Evolutionary conservation across 192 early-diverging fungal species (phyloP), one percentile per base, ranked within the genome.

Genomic region (Entomortierella lignicola): DNA sequence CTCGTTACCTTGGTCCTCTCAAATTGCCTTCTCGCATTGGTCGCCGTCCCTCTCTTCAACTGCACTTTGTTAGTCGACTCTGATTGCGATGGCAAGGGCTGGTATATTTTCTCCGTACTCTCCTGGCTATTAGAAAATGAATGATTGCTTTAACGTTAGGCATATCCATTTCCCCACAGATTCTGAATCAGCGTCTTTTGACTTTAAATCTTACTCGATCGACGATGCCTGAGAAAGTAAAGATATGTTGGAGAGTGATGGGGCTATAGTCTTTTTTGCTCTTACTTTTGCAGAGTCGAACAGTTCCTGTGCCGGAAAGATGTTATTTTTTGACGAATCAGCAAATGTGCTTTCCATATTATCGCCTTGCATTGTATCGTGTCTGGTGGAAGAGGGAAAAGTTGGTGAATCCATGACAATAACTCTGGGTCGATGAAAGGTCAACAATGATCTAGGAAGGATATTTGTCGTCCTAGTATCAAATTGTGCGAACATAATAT

Each of bases 401-500:
- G 58, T 3, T 13, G 63, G 52, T 21, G 53, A n/a, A 27, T 74
- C 64, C 21, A 50, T 18, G 0, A 13, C 25, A 18, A 15, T 27
- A 10, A 51, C 37, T 42, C 63, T 66, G 2, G 58, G 23, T 4
- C 63, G 57, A 21, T 60, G 72, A 7, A 53, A 41, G 30, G 34
- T 18, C 0, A 23, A 2, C 41, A 52, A 37, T 29, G 63, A 37
- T 26, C 29, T 50, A 25, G 39, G 42, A 27, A 32, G 27, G 30
- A 59, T 53, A 37, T 39, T 68, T 21, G 51, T 43, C 1, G 42
- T 23, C 37, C 17, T 54, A 20, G 34, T 29, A n/a, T 60, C 59
- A 52, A 77, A 77, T 2, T 63, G 52, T 21, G 72, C 10, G 55
- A 77, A 77, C 8, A 77, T 30, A 20, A n/a, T 47, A 29, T 77